phyloP scores from a whole-genome alignment of 192 early-diverging fungal species.

The Coemansia sp. region DNA sequence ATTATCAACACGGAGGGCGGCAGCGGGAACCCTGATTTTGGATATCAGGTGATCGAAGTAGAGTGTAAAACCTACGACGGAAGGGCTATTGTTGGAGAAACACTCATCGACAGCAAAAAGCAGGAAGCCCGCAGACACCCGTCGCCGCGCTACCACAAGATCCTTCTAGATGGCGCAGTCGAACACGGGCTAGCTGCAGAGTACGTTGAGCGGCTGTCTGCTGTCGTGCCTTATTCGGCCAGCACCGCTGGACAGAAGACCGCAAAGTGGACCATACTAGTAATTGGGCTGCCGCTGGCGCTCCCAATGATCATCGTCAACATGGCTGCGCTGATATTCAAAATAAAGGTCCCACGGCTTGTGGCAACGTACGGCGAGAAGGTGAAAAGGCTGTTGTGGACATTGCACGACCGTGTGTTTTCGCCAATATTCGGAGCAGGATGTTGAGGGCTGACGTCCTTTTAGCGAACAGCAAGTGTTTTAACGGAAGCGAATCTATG shows the following conservation, averaged over 20 bases:
- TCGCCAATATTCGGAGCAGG: constrained; percentile 42
- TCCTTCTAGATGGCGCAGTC: constrained; percentile 37
- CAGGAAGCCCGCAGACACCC: constrained; percentile 19
- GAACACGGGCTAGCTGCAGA: constrained; percentile 35
- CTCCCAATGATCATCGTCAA: constrained; percentile 17
- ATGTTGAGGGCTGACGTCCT: constrained; percentile 7
- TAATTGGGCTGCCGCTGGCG: constrained; percentile 18
- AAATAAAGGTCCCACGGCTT: constrained; percentile 25
- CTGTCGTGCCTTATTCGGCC: constrained; percentile 27
- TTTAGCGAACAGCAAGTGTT: too few species aligned
- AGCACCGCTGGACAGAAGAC: constrained; percentile 27
- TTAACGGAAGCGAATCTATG: background rate
- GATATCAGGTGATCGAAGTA: constrained; percentile 37
- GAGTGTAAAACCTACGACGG: constrained; percentile 35
- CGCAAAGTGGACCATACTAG: constrained; percentile 25
- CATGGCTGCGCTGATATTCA: constrained; percentile 21
- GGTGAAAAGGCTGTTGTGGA: constrained; percentile 22
- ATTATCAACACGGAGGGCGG: constrained; percentile 53
- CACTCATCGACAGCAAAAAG: constrained; percentile 25
- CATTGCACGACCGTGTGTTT: constrained; percentile 31
- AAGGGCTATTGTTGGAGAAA: constrained; percentile 17
- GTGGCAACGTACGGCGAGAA: constrained; percentile 24
- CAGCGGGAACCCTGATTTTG: constrained; percentile 46
- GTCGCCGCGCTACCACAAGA: constrained; percentile 41
- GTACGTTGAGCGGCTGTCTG: constrained; percentile 33